phyloP scores from a whole-genome alignment of 23 red algal species.

The Cyanidiococcus yangmingshanensis region DNA sequence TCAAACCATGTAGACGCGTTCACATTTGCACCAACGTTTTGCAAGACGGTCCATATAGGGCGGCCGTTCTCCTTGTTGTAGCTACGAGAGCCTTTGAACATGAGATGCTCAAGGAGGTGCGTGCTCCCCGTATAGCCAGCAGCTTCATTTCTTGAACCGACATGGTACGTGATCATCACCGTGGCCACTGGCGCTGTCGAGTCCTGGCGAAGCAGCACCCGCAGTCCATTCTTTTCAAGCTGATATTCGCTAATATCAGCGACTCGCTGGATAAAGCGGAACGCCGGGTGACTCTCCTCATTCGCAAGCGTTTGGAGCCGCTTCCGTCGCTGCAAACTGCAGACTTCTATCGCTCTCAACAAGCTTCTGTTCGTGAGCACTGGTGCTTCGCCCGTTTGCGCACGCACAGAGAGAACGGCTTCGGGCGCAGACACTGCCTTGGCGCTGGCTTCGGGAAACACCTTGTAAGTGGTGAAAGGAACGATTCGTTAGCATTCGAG shows the following conservation, averaged over 20 bases:
- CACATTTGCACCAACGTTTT: constrained; percentile 24
- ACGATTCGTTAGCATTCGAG: too few species aligned
- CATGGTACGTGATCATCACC: constrained; percentile 30
- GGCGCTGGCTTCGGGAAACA: too few species aligned
- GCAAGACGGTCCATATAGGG: constrained; percentile 20
- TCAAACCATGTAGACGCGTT: constrained; percentile 28
- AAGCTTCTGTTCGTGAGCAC: too few species aligned
- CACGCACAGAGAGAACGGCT: too few species aligned
- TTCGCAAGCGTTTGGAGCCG: neutral
- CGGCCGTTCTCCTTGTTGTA: constrained; percentile 25
- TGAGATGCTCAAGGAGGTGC: constrained; percentile 27
- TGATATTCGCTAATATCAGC: constrained; percentile 20
- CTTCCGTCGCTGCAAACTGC: too few species aligned
- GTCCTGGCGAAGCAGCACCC: constrained; percentile 18
- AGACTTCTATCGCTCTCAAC: too few species aligned
- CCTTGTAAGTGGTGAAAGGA: too few species aligned
- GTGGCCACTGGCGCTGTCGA: constrained; percentile 18
- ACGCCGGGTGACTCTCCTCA: neutral
- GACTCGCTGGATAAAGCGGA: neutral
- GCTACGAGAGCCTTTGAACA: constrained; percentile 32
- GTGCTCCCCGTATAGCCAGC: constrained; percentile 23
- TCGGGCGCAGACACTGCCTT: too few species aligned
- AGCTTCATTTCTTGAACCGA: constrained; percentile 28
- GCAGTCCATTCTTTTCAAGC: constrained; percentile 19
- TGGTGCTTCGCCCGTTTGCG: too few species aligned